These are phyloP conservation scores for Punica granatum DNA, from an alignment of 345 rosid species.

Conservation along the genomic window DNA sequence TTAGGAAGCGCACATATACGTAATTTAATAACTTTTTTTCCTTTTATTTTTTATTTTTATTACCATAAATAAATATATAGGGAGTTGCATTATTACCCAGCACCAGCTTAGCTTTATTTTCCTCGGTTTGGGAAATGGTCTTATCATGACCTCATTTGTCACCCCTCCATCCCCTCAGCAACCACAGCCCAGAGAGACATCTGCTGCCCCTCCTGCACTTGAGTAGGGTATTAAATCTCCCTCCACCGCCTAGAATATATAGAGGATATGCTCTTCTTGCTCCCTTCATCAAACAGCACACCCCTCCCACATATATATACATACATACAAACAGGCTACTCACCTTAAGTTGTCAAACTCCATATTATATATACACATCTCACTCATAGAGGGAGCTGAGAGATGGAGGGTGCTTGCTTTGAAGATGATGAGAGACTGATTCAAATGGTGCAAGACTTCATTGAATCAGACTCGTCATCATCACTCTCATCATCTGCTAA, in stretches of 20 bases:
- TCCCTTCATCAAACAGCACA: not conserved
- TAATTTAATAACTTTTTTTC: no score
- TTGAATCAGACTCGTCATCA: slow-evolving; percentile 34
- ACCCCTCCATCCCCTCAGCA: not conserved
- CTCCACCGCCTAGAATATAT: not conserved
- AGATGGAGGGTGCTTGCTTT: slow-evolving; percentile 14
- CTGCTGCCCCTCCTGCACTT: not conserved
- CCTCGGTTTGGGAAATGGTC: not conserved
- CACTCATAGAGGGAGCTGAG: not conserved
- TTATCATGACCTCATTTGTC: slow-evolving; percentile 10
- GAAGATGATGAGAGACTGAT: slow-evolving; percentile 42
- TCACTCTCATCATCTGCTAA: slow-evolving; percentile 1
- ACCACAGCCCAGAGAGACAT: not conserved
- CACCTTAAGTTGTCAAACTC: not conserved
- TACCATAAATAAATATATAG: no score
- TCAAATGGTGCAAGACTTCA: slow-evolving; percentile 53
- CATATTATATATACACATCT: not conserved
- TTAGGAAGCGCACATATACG: no score
- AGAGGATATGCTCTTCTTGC: slow-evolving; percentile 1
- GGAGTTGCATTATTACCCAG: no score
- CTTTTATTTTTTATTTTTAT: no score
- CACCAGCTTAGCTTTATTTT: no score
- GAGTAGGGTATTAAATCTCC: not conserved
- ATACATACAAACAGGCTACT: not conserved
- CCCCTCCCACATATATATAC: not conserved